Conservation (phyloP, 2,329 filamentous ascomycete species). For the Aspergillus fumigatiaffinis region DNA sequence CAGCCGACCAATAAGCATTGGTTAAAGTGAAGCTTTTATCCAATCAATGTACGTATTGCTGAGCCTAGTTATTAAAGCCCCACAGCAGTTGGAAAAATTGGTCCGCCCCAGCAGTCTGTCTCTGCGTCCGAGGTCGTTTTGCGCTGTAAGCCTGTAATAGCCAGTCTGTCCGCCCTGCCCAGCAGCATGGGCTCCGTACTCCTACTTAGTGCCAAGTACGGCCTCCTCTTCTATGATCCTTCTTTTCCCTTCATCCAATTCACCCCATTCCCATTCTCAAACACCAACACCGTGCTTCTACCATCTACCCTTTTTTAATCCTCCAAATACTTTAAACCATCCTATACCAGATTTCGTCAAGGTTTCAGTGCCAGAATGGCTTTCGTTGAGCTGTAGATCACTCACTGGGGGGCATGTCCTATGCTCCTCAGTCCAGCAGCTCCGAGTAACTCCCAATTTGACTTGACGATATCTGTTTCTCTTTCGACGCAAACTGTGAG, state of each 20-base stretch:
- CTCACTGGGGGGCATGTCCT: slow-evolving; percentile 67
- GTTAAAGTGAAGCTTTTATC: slow-evolving; percentile 10
- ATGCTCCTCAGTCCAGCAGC: slow-evolving; percentile 80
- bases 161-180: neutral
- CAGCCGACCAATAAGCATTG: slow-evolving; percentile 21
- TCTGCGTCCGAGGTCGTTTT: slow-evolving; percentile 10
- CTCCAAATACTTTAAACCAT: slow-evolving; percentile 13
- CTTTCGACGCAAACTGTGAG: slow-evolving; percentile 42
- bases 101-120: slow-evolving; percentile 14
- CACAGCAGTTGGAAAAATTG: slow-evolving; percentile 26
- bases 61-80: slow-evolving; percentile 13
- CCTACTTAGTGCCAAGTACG: slow-evolving; percentile 5
- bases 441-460: slow-evolving; percentile 61
- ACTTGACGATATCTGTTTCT: slow-evolving; percentile 53
- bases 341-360: slow-evolving; percentile 63
- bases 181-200: slow-evolving; percentile 5
- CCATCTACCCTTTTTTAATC: slow-evolving; percentile 6
- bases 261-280: neutral
- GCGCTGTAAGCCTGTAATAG: slow-evolving; percentile 7
- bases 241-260: slow-evolving; percentile 11
- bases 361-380: slow-evolving; percentile 65
- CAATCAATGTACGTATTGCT: slow-evolving; percentile 18
- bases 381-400: slow-evolving; percentile 88
- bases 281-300: neutral
- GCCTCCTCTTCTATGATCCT: slow-evolving; percentile 12